Evolutionary conservation across 148 eudicot species (phyloP), one percentile per base, ranked within the genome.

Genomic region (Arbutus unedo): DNA sequence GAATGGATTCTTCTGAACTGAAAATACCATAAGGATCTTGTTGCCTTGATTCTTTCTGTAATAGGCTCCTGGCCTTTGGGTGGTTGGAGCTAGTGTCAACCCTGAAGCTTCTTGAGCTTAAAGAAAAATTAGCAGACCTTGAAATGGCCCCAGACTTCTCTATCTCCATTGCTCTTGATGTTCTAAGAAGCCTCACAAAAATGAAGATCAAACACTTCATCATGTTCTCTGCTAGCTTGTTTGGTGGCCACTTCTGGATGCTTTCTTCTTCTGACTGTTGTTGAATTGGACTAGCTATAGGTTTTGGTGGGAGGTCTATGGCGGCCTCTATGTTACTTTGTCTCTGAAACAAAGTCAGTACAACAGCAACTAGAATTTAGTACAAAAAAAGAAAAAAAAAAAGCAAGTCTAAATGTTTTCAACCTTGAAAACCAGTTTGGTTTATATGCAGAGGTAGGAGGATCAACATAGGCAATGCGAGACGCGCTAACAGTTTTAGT

Each of bases 1-100:
- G 88, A 5, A 94, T 76, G 8, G 99, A 90, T 51, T 88, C 91
- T 78, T 94, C 99, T 8, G 85, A 49, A 11, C 92, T 78, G 43
- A 96, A 96, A 71, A 96, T 85, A 21, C 92, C 93, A 51, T 93
- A 96, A 1, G 98, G 99, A 82, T 96, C 98, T 82, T 89, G 98
- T 43, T 94, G 98, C 76, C 89, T 89, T 1, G 95, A 89, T 75
- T 92, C 95, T 83, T 91, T 96, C 4, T 89, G 90, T 48, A 90
- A 75, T 53, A 84, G 83, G 86, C 86, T 91, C 84, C 87, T 91
- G 85, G 92, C 83, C 81, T 88, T 90, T 5, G 89, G 70, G 71
- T 88, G 87, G 76, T 82, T 85, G 44, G 91, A 87, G 76, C 88
- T 79, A 4, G 88, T 51, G 23, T 94, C 93, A 3, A 89, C 89